Evolutionary conservation across 2,329 filamentous ascomycete genomes (phyloP), one percentile per base, ranked within the genome.

Genomic region (Arthrobotrys entomopaga): DNA sequence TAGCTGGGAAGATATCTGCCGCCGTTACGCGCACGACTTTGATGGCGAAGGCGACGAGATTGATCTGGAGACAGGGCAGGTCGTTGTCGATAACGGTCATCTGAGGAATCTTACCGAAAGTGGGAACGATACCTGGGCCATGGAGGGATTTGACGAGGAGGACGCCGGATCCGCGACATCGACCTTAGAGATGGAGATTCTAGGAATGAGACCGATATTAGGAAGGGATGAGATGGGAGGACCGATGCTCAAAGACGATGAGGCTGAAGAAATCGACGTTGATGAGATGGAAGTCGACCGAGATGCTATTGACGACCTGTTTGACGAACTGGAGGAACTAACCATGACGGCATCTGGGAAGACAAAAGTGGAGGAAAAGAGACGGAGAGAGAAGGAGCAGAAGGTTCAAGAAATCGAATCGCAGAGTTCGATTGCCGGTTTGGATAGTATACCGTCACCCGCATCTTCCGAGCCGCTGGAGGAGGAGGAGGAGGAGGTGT

Each of bases 31-130:
- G 61, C 89, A 86, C 76, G 91, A 97, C 80, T 97, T 97, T 79
- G 88, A 88, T 1, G 90, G 89, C 3, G 85, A 94, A 58, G 93
- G 90, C 63, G 94, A 98, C 81, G 93, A 97, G 82, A 93, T 98
- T 78, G 92, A 98, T 81, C 84, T 97, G 66, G 84, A 85, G 57
- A 94, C 91, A 0, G 93, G 92, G 63, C 85, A 91, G 70, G 88
- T 98, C 53, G 85, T 96, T n/a, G 89, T 97, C 65, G 87, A 98
- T 81, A 95, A 97, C 84, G 94, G 95, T 0, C 95, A 98, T 82
- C 81, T 97, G 60, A 81, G 86, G 58, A 81, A 87, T 79, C 88
- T 92, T 85, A 43, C 58, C 20, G 63, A 63, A 43, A 40, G 58
- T n/a, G 79, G 83, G 79, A 81, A 87, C 81, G 85, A 89, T 80